Evolutionary conservation across 2,329 filamentous ascomycete species (phyloP), one percentile per base, ranked within the genome.

Genomic region (Escovopsis weberi): DNA sequence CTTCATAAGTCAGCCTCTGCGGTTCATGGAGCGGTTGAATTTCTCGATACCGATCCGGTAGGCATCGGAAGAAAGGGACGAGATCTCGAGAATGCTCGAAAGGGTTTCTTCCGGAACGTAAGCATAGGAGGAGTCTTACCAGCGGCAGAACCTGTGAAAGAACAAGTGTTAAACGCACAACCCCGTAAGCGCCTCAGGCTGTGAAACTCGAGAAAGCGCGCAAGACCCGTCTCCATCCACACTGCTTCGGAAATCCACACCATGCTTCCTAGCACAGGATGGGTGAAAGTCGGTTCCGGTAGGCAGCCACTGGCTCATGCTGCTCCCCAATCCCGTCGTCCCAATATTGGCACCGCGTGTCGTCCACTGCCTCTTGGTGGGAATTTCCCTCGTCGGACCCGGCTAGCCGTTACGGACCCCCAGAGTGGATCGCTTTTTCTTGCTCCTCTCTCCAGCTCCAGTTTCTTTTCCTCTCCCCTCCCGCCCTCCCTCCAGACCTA

Each of bases 381-480:
- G 53, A 55, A 55, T 57, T 50, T 59, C 53, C 54, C 53, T 55
- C 47, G 46, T 55, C 59, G 59, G 55, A 58, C 55, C 54, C 47
- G 52, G 54, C 54, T 51, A 51, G 48, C 54, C 58, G 50, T 51
- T 48, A 47, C 45, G 48, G 53, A 50, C 48, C 55, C 51, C 51
- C 50, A 49, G 50, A 50, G 58, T 62, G 59, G 59, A 55, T 57
- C 56, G 56, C 55, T 56, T 55, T 56, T 61, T 60, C 60, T 59
- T 58, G 62, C 60, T 59, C 60, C 59, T 59, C 59, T 61, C 55
- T 57, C 48, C 47, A 48, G 44, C 42, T 57, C 56, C 51, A 55
- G 48, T 58, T 51, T 23, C 56, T 54, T 54, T 53, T 51, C 49
- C 54, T 53, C 58, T 51, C 57, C 58, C 51, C 52, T 54, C 52